Percentiles rank a stretch among this genome's conserved stretches.
phyloP scores from a whole-genome alignment of 805 yeast genomes.

The Suhomyces canberraensis region DNA sequence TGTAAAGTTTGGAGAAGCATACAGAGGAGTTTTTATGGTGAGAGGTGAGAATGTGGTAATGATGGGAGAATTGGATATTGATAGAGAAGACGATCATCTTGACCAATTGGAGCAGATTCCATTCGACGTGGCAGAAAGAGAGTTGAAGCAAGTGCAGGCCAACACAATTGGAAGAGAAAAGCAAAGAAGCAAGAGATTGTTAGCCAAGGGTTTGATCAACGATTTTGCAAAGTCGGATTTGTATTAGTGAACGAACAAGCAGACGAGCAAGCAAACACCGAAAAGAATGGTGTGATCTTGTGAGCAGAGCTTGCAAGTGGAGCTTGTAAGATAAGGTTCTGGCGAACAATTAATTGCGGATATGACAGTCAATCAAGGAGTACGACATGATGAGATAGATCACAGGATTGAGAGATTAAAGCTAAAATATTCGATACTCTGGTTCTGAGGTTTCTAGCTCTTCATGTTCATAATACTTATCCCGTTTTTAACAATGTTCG shows the following conservation, averaged over 20 bases:
- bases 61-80: constrained; percentile 91
- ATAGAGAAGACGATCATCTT: constrained; percentile 72
- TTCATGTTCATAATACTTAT: too few species aligned
- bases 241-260: constrained; percentile 34
- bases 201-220: constrained; percentile 53
- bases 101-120: constrained; percentile 54
- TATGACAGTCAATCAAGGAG: too few species aligned
- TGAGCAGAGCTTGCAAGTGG: not conserved
- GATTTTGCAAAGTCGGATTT: constrained; percentile 56
- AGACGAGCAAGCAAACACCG: too few species aligned
- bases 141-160: constrained; percentile 28
- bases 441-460: too few species aligned
- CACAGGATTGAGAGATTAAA: too few species aligned
- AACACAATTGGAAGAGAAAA: constrained; percentile 40
- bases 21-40: constrained; percentile 77
- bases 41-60: constrained; percentile 96
- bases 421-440: too few species aligned
- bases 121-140: constrained; percentile 57
- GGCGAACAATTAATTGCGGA: too few species aligned
- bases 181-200: constrained; percentile 45
- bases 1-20: constrained; percentile 66
- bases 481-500: too few species aligned
- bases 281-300: too few species aligned
- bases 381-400: too few species aligned
- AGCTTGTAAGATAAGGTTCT: not conserved